Percentiles rank a stretch among this genome's conserved stretches.
Evolutionary conservation across 225 moss, liverwort and hornwort genomes (phyloP).

Genomic region (Asterella californica): DNA sequence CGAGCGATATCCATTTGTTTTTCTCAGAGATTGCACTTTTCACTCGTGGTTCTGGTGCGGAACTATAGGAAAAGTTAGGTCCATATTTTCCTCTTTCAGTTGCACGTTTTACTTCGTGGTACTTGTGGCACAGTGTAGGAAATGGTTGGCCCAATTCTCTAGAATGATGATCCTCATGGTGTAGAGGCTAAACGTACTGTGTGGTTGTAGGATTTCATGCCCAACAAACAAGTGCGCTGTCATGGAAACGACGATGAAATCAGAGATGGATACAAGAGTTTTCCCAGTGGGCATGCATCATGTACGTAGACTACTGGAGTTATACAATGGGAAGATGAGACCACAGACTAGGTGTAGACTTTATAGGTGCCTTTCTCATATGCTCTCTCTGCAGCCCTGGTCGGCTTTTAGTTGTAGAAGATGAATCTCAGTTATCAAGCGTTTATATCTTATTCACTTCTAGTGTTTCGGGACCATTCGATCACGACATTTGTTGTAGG

Average conservation of each 20-base stretch:
- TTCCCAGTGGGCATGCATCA: constrained; percentile 64
- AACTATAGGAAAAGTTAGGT: no score
- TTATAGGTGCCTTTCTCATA: no score
- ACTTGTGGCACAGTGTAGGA: background rate
- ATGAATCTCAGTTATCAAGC: background rate
- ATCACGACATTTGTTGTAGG: background rate
- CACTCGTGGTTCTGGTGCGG: no score
- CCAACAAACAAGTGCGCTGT: constrained; percentile 36
- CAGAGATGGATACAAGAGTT: constrained; percentile 58
- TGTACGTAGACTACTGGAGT: constrained; percentile 21
- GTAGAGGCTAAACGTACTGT: background rate
- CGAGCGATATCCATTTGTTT: no score
- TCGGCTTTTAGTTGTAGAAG: background rate
- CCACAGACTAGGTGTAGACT: background rate
- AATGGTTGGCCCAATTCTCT: background rate
- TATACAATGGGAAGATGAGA: background rate
- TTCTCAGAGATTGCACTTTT: no score
- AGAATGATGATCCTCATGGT: background rate
- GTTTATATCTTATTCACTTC: background rate
- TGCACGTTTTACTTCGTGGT: background rate
- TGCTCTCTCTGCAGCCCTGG: no score
- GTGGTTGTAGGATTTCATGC: constrained; percentile 33
- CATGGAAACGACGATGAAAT: constrained; percentile 32
- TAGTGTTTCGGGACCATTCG: background rate
- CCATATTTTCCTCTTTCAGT: background rate